phyloP scores from a whole-genome alignment of 768 basidiomycete genomes.

The Lactarius hengduanensis region DNA sequence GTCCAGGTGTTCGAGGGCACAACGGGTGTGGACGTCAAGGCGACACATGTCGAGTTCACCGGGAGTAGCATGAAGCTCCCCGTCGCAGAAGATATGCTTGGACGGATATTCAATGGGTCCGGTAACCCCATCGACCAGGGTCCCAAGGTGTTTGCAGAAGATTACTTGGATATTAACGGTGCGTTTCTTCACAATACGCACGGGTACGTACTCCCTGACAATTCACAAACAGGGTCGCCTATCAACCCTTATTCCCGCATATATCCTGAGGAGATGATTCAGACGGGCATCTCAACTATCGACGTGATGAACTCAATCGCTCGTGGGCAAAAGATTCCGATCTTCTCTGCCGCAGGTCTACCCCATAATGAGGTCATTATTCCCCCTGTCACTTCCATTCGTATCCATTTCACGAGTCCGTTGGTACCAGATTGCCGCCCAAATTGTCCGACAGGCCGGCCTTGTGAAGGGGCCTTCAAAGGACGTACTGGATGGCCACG shows the following conservation, averaged over 20 bases:
- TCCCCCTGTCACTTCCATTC: conserved; percentile 17
- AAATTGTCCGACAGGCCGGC: conserved; percentile 99
- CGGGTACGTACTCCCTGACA: conserved; percentile 4
- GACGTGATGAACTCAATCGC: conserved; percentile 99
- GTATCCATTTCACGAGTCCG: conserved; percentile 8
- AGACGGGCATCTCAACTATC: conserved; percentile 99
- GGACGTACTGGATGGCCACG: conserved; percentile 97
- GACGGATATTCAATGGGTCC: conserved; percentile 98
- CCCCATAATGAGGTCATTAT: conserved; percentile 92
- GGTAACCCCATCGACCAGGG: conserved; percentile 98
- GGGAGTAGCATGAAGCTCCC: conserved; percentile 99
- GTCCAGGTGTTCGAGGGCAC: conserved; percentile 99
- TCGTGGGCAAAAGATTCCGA: conserved; percentile 99
- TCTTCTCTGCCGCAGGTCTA: conserved; percentile 97
- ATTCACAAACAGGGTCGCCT: conserved; percentile 68
- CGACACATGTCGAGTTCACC: conserved; percentile 97
- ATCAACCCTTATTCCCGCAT: conserved; percentile 98
- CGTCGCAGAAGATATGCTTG: conserved; percentile 98
- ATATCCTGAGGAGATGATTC: conserved; percentile 99
- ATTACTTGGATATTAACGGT: conserved; percentile 99
- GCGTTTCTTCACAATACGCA: conserved; percentile 33
- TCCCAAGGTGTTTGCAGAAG: conserved; percentile 98
- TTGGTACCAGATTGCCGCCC: conserved; percentile 83
- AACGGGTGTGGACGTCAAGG: conserved; percentile 94
- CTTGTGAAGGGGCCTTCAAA: conserved; percentile 96